Base-by-base conservation (phyloP, 1,284 basidiomycete species). In the Vanrija sp. region DNA sequence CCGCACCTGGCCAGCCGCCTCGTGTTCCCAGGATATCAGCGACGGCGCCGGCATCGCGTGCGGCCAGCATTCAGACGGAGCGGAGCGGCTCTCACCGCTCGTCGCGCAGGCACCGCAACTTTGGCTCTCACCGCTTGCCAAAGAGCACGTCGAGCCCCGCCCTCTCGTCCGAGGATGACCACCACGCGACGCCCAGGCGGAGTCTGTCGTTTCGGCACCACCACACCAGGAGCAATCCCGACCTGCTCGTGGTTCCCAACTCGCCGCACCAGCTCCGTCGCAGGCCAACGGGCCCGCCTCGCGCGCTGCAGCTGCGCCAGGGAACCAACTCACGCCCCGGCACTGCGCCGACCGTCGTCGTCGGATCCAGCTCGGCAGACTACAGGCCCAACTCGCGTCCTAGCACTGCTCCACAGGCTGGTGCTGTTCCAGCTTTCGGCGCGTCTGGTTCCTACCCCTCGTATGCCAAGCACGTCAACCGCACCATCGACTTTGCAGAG, bases 401-500 rank as follows among this genome's bases (percentile, higher is more conserved):
- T 3, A 4, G 31, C 2, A 31, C 31, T 14, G 31, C 31, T 14
- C 31, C 31, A 14, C 31, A 31, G 31, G 31, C 31, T 31, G 31
- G 31, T 12, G n/a, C n/a, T n/a, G 31, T 31, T 31, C 31, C 31
- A 12, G 31, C 31, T 12, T 31, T 31, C 31, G 25, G 20, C 38
- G 38, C 38, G 38, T 39, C n/a, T 7, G 19, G 38, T 1, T 20
- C n/a, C 16, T 39, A n/a, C 7, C 38, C 38, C 12, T 7, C 38
- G 4, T 39, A 20, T n/a, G 4, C 36, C 36, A 37, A 5, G 15
- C 36, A 25, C 4, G 9, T 25, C 24, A 25, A 31, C 12, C 47
- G 50, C 9, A 15, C 44, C 5, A 47, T 56, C n/a, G 57, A 59
- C 43, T 59, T 59, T 45, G 57, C 50, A 6, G 50, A 55, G 23